A percentile compares a stretch with the other conserved stretches of the same genome.
phyloP scores from a whole-genome alignment of 805 yeast species.

The Candida saitoana region DNA sequence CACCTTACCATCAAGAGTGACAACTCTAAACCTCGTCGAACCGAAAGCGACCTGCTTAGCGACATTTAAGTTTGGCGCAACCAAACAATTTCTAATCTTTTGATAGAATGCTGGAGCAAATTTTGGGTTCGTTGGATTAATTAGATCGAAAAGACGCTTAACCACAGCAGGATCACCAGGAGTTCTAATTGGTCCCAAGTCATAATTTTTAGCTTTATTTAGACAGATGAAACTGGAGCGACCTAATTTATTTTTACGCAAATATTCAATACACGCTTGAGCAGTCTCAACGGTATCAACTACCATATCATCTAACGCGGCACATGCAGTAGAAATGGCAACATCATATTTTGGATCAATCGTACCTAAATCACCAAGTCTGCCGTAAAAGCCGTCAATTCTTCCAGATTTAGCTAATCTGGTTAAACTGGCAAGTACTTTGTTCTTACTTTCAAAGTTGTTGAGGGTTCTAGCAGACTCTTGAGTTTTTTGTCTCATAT shows the following conservation, averaged over 20 bases:
- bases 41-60: slow-evolving; percentile 91
- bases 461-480: slow-evolving; percentile 63
- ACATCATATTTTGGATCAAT: slow-evolving; percentile 87
- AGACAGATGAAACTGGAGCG: slow-evolving; percentile 84
- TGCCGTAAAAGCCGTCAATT: slow-evolving; percentile 79
- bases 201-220: slow-evolving; percentile 64
- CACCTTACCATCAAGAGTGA: slow-evolving; percentile 85
- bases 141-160: slow-evolving; percentile 81
- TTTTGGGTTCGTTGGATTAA: slow-evolving; percentile 59
- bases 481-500: slow-evolving; percentile 55
- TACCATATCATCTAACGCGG: slow-evolving; percentile 86
- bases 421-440: slow-evolving; percentile 65
- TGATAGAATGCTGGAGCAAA: slow-evolving; percentile 88
- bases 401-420: slow-evolving; percentile 77
- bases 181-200: slow-evolving; percentile 54
- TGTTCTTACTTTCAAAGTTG: slow-evolving; percentile 61
- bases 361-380: slow-evolving; percentile 88
- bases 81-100: slow-evolving; percentile 81
- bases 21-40: slow-evolving; percentile 75
- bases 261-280: slow-evolving; percentile 65
- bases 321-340: slow-evolving; percentile 93
- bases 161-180: slow-evolving; percentile 62
- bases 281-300: slow-evolving; percentile 72
- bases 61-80: slow-evolving; percentile 69
- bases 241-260: slow-evolving; percentile 80